Conservation (phyloP, 257 asterid genomes). For the Solanum virginianum region DNA sequence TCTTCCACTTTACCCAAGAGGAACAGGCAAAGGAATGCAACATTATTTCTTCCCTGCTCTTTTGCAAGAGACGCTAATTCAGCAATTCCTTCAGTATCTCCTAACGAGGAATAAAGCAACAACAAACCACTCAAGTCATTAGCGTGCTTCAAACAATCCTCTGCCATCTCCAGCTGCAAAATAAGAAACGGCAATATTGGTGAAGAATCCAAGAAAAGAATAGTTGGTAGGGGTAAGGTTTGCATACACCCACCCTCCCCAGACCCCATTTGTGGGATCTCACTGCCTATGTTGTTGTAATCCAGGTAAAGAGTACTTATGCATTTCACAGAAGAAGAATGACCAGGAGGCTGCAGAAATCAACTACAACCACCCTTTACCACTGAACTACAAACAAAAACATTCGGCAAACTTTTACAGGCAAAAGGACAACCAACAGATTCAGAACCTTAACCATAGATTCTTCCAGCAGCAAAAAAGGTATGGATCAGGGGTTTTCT, state of each 20-base stretch:
- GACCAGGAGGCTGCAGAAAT: background rate
- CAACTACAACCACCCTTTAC: background rate
- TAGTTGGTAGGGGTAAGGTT: background rate
- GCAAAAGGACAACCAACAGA: background rate
- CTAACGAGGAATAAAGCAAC: conserved; percentile 79
- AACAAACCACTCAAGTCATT: conserved; percentile 90
- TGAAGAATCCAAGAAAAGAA: background rate
- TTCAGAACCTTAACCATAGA: background rate
- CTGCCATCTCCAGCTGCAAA: conserved; percentile 83
- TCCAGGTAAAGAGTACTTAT: background rate
- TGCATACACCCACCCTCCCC: background rate
- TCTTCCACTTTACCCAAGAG: conserved; percentile 92
- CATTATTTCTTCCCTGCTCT: conserved; percentile 89
- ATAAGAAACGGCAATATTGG: background rate
- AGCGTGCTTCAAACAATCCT: conserved; percentile 87
- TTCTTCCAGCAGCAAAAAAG: background rate
- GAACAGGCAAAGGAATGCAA: conserved; percentile 87
- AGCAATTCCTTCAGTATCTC: conserved; percentile 72
- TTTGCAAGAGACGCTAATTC: conserved; percentile 70
- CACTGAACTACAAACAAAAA: background rate
- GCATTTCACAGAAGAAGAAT: background rate
- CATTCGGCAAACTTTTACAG: background rate
- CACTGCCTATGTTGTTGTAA: background rate
- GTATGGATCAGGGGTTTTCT: background rate
- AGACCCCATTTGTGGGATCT: background rate